Base-by-base conservation (phyloP, 2,329 filamentous ascomycete genomes). In the Zarea fungicola region DNA sequence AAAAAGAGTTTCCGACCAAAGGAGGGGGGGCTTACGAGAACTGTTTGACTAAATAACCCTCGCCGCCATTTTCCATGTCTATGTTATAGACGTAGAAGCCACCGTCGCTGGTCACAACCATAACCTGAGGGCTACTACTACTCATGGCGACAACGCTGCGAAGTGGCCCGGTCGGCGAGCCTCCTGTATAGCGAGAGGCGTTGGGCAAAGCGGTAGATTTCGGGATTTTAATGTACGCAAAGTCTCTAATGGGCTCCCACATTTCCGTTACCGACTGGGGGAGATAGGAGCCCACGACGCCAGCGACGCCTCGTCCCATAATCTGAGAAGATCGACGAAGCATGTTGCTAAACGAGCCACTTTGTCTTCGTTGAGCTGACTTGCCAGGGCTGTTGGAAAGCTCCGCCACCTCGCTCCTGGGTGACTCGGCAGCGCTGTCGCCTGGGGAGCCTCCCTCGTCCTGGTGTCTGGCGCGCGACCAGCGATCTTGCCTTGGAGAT, bases 131-230 rank as follows among this genome's bases (percentile, higher is more conserved):
- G 22, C 87, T 91, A 63, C 84, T 95, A 61, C 85, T 93, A 63
- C 89, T 96, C 85, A 99, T 95, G 8, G 93, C 92, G 36, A 99
- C 93, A n/a, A 99, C 92, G 56, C 89, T 96, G 56, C 87, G 78
- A 34, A 95, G 68, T 0, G 88, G 84, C 0, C 76, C 58, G 6
- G 64, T 60, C 2, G 62, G 55, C 5, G 63, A 60, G 21, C 68
- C 68, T 26, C 62, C 60, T 5, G 66, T 18, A 55, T 54, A 39
- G 26, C 57, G 41, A 6, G 59, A 50, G 28, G 53, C 42, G 4
- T 54, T 37, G 6, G 49, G 52, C 5, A 60, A 50, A 4, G 53
- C 48, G 14, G 58, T 53, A 5, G 73, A 64, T 61, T 86, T 89
- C 13, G 92, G 92, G 41, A 99, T 81, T 65, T 93, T 95, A 62